A percentile compares a stretch with the other conserved stretches of the same genome.
phyloP scores from a whole-genome alignment of 2,329 filamentous ascomycete genomes.

The Monilinia aucupariae region DNA sequence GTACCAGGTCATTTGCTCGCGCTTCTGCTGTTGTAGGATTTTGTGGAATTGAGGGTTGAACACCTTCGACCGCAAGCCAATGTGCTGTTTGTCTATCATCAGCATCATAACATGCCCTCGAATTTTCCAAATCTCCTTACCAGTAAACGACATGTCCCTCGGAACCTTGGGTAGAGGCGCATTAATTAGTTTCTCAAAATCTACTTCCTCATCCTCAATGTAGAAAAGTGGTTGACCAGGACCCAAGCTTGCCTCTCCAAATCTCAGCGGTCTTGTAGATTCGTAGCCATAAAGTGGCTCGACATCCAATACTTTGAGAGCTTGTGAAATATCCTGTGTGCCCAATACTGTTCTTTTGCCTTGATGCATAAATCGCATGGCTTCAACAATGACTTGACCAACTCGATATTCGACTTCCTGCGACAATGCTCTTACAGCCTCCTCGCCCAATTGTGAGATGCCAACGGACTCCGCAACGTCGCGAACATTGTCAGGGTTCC shows the following conservation, averaged over 20 bases:
- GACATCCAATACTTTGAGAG: slow-evolving; percentile 79
- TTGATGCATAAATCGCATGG: slow-evolving; percentile 93
- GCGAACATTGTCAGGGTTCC: slow-evolving; percentile 93
- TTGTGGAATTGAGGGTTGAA: slow-evolving; percentile 92
- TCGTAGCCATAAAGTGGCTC: slow-evolving; percentile 97
- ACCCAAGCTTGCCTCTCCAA: slow-evolving; percentile 88
- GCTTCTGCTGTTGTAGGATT: slow-evolving; percentile 87
- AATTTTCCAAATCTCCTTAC: slow-evolving; percentile 42
- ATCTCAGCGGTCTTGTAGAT: slow-evolving; percentile 79
- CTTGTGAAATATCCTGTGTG: slow-evolving; percentile 84
- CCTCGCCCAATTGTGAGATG: slow-evolving; percentile 73
- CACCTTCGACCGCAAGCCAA: slow-evolving; percentile 96
- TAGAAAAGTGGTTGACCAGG: slow-evolving; percentile 94
- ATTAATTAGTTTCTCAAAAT: slow-evolving; percentile 98
- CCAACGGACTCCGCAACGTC: slow-evolving; percentile 96
- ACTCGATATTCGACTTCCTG: slow-evolving; percentile 95
- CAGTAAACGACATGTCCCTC: slow-evolving; percentile 84
- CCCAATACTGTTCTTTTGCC: slow-evolving; percentile 79
- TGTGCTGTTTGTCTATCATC: slow-evolving; percentile 56
- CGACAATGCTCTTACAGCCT: slow-evolving; percentile 79
- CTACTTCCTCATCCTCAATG: slow-evolving; percentile 95
- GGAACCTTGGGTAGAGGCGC: slow-evolving; percentile 92
- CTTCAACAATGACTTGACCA: slow-evolving; percentile 87
- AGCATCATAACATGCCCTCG: not conserved
- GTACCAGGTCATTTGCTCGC: slow-evolving; percentile 75